Percentiles rank a stretch among this genome's conserved stretches.
These are phyloP conservation scores for Geranium incanum DNA, from an alignment of 441 rosid species.

Conservation along the genomic window DNA sequence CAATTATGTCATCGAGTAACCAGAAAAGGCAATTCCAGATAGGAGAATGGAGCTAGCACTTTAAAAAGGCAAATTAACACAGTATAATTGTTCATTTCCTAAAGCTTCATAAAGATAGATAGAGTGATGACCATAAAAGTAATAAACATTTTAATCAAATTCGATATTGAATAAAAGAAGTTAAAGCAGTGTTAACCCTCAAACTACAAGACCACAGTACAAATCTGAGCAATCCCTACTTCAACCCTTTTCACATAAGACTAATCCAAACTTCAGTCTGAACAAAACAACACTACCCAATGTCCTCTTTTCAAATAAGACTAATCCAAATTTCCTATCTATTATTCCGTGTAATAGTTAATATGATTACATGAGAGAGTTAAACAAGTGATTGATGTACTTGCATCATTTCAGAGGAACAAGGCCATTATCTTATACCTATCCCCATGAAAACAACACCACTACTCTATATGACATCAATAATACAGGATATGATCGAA, in stretches of 20 bases:
- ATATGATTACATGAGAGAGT: not conserved
- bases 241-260: not conserved
- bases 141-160: not conserved
- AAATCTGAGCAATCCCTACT: not conserved
- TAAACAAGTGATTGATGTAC: not conserved
- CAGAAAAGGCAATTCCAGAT: not conserved
- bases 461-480: not conserved
- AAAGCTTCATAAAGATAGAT: not conserved
- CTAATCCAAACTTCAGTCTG: not conserved
- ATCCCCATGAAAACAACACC: not conserved
- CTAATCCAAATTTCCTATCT: no score
- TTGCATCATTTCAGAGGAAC: not conserved
- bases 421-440: not conserved
- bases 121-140: not conserved
- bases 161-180: not conserved
- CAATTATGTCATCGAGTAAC: not conserved
- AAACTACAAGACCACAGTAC: not conserved
- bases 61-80: not conserved
- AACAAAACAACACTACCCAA: no score
- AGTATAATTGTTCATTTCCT: not conserved
- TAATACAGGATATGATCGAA: not conserved
- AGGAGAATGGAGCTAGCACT: not conserved
- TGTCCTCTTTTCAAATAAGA: no score
- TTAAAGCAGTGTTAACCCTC: not conserved
- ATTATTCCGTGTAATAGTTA: no score